Evolutionary conservation across 1,139 yeast species (phyloP).

Genomic region (Scheffersomyces segobiensis): DNA sequence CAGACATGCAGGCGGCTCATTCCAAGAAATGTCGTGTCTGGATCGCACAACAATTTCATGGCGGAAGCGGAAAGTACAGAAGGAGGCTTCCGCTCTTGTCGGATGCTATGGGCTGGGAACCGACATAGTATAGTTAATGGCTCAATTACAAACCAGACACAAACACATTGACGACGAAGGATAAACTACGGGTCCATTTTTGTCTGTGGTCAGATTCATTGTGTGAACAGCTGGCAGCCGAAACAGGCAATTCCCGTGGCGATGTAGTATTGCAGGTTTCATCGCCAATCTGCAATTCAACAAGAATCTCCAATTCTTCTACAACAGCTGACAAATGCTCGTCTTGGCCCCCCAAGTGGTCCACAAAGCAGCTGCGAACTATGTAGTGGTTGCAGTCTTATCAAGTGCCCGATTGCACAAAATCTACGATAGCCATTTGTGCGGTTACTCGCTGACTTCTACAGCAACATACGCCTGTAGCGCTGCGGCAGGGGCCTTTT

Average conservation of each 20-base stretch:
- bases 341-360: neutral
- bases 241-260: neutral
- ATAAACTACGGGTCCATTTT: neutral
- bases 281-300: neutral
- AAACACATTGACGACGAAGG: neutral
- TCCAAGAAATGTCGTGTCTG: neutral
- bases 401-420: neutral
- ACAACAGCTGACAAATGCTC: neutral
- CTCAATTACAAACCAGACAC: neutral
- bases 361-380: neutral
- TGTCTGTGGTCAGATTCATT: neutral
- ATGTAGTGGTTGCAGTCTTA: neutral
- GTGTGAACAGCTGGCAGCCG: neutral
- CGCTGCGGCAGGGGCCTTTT: neutral
- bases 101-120: neutral
- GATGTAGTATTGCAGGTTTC: neutral
- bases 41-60: neutral
- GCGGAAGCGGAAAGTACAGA: neutral
- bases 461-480: neutral
- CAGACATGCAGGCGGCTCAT: too few relatives aligned
- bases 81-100: neutral
- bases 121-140: neutral
- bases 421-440: neutral
- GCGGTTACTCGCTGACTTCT: neutral
- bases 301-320: neutral